phyloP scores from a whole-genome alignment of 495 filamentous ascomycete species.

The Talaromyces borbonicus region DNA sequence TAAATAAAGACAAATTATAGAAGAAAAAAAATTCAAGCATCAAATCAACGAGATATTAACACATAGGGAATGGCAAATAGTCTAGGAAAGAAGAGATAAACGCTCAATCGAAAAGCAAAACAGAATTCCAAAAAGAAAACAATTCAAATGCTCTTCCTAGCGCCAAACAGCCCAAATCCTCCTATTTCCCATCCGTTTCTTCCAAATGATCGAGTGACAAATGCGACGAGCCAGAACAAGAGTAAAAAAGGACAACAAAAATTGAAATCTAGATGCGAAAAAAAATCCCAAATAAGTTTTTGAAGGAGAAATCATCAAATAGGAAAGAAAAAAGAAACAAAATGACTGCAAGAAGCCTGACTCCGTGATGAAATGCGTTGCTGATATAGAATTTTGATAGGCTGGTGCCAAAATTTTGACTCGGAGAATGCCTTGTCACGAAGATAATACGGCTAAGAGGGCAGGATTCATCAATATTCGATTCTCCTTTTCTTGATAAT shows the following conservation, averaged over 20 bases:
- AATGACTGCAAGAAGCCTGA: neutral
- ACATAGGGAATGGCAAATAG: no score
- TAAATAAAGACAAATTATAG: no score
- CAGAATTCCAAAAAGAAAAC: neutral
- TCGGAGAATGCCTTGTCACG: no score
- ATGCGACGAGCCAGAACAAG: neutral
- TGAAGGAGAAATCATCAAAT: neutral
- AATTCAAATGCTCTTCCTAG: no score
- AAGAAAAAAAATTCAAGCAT: no score
- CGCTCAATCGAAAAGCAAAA: neutral
- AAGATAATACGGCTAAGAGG: no score
- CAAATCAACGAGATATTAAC: no score
- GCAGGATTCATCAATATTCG: no score
- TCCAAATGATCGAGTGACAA: neutral
- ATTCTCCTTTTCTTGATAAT: no score
- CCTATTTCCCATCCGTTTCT: neutral
- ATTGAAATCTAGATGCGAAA: neutral
- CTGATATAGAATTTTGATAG: no score
- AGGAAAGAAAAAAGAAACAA: neutral
- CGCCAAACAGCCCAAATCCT: neutral
- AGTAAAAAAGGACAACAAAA: neutral
- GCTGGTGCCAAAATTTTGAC: no score
- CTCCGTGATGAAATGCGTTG: neutral
- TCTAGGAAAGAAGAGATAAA: no score
- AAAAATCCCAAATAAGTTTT: neutral